Evolutionary conservation across 768 basidiomycete genomes (phyloP), one percentile per base, ranked within the genome.

Genomic region (Pilatotrama ljubarskyi): DNA sequence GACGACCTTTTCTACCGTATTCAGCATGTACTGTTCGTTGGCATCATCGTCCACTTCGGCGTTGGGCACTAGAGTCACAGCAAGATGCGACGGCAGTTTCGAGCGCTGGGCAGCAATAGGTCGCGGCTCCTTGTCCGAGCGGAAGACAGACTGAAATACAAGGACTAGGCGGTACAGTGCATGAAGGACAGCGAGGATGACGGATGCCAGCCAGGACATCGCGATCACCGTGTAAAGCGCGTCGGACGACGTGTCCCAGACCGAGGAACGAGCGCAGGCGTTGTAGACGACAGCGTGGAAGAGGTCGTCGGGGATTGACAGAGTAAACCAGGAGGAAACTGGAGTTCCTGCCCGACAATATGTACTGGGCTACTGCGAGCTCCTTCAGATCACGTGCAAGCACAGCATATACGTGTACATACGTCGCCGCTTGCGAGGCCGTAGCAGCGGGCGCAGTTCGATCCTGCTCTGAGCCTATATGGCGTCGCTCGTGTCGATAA

Each of bases 81-180:
- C 87, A 35, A 93, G 76, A 66, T 92, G 90, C 50, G 75, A 75
- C 2, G 91, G 91, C 48, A 81, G 66, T 67, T 85, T 84, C 64
- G 71, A 79, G 32, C 89, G 85, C 24, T 71, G 63, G n/a, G 81
- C 76, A 24, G 69, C 65, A 14, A 90, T 76, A 53, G 82, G 76
- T 55, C 73, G 75, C 18, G 88, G 87, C 26, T 66, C 67, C 18
- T 65, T 65, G 42, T 70, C 66, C 38, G 71, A 73, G 51, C 73
- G 61, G 48, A 55, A 41, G 40, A 36, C 24, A 55, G 72, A 76
- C 63, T 73, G 73, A 67, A 80, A 48, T 46, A 76, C 69, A 25
- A 81, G 69, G 61, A 79, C 67, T 40, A 82, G 52, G 46, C 77
- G 74, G 73, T 89, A 85, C 53, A 85, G 55, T 61, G 76, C 72